These are phyloP conservation scores for Eucalyptus leucophloia DNA, from an alignment of 345 rosid species.

Conservation along the genomic window DNA sequence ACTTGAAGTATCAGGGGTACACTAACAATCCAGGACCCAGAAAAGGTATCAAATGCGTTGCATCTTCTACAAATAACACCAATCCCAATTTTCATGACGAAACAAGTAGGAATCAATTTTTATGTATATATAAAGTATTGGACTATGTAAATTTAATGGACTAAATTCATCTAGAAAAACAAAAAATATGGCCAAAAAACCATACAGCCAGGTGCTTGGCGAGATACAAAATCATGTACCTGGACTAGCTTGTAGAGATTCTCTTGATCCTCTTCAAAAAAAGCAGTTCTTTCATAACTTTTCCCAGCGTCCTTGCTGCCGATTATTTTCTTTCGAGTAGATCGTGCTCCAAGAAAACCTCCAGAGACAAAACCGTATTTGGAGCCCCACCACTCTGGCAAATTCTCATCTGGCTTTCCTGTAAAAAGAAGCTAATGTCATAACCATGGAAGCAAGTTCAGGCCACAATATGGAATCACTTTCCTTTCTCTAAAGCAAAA, in stretches of 20 bases:
- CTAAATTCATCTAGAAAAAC: neutral
- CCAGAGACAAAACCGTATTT: constrained; percentile 84
- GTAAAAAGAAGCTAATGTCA: neutral
- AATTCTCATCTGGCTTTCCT: constrained; percentile 32
- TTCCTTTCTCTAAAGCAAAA: neutral
- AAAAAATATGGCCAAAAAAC: neutral
- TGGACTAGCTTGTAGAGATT: constrained; percentile 92
- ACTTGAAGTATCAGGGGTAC: neutral
- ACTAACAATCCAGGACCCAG: neutral
- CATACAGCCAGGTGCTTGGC: neutral
- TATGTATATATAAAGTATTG: neutral
- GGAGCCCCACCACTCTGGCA: constrained; percentile 90
- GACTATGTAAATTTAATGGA: neutral
- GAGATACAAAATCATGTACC: constrained; percentile 14
- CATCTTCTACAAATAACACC: neutral
- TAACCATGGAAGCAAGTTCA: neutral
- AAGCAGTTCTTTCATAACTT: constrained; percentile 36
- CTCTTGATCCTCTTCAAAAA: constrained; percentile 95
- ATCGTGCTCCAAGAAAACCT: constrained; percentile 77
- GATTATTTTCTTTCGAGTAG: constrained; percentile 32
- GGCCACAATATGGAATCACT: neutral
- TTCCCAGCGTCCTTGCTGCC: constrained; percentile 13
- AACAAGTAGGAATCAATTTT: neutral
- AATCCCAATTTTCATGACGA: neutral
- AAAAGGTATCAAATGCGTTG: neutral